Base-by-base conservation (phyloP, 1,284 basidiomycete species). In the Apiotrichum sp. region DNA sequence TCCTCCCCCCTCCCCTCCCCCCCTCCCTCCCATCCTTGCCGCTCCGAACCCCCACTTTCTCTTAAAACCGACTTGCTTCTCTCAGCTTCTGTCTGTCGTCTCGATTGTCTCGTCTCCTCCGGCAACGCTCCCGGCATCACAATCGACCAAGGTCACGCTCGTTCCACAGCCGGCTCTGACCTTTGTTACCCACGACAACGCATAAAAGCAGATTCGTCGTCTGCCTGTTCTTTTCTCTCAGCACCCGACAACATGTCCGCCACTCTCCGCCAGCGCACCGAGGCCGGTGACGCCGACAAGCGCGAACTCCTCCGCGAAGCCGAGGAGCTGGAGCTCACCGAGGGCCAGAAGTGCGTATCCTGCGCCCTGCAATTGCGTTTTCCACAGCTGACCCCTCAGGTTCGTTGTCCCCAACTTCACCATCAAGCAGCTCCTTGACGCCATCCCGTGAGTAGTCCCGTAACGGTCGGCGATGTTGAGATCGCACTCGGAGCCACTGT, bases 361-460 rank as follows among this genome's bases (percentile, higher is more conserved):
- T 29, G 29, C 29, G 29, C 3, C 29, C 29, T 29, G 29, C 29
- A 29, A 29, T 5, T 38, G 8, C 36, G 36, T 13, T 38, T 8
- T 13, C 4, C 36, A 38, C 36, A 5, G 36, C 8, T 38, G 36
- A 38, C 16, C 22, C 3, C 50, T 14, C 61, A 73, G 70, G 62
- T 77, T 77, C 65, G 61, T 75, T 51, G 67, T 75, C 44, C 75
- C 75, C 56, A 71, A 74, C 67, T 77, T 66, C 61, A 74, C 75
- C 59, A 66, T 73, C 67, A 77, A 77, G 69, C 74, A 77, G 69
- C 77, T 97, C 58, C 82, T 97, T 52, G 84, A 84, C 53, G 84
- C 83, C 33, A 96, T 98, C 72, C 93, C 92, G 89, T 92, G 71
- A 67, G 74, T 71, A 14, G 38, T 11, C 16, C 8, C 4, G 36